Percentiles rank a stretch among this genome's conserved stretches.
These are phyloP conservation scores for Polygonum aviculare DNA, from an alignment of 148 eudicot genomes.

Conservation along the genomic window DNA sequence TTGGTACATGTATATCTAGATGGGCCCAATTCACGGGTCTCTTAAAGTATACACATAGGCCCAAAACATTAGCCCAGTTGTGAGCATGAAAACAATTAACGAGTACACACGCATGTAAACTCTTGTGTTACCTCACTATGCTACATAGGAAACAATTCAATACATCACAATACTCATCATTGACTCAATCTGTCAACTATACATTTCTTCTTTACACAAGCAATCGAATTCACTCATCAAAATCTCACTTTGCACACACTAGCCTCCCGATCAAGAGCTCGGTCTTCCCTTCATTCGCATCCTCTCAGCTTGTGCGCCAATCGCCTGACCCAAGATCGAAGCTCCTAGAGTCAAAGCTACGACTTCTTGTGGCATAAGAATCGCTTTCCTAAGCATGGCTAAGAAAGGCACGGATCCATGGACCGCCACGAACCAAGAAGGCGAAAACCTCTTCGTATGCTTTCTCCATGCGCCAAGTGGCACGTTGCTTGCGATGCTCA, in stretches of 20 bases:
- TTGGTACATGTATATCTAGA: no score
- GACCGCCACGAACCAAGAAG: conserved; percentile 69
- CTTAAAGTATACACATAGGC: no score
- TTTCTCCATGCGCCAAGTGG: conserved; percentile 81
- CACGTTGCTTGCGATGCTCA: conserved; percentile 70
- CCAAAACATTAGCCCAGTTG: no score
- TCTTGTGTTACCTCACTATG: no score
- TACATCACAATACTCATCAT: no score
- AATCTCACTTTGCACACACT: background rate
- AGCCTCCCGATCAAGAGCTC: background rate
- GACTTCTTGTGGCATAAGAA: conserved; percentile 76
- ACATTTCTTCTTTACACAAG: no score
- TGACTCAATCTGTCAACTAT: no score
- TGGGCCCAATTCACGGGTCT: no score
- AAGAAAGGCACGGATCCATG: conserved; percentile 84
- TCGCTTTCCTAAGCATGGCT: conserved; percentile 80
- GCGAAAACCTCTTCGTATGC: conserved; percentile 63
- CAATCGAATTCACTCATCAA: no score
- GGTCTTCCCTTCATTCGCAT: conserved; percentile 30
- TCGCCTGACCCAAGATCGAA: conserved; percentile 64
- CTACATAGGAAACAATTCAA: no score
- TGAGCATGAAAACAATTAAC: no score
- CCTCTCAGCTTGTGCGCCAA: conserved; percentile 77
- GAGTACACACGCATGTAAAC: no score
- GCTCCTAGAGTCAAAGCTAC: conserved; percentile 76